Percentiles rank a stretch among this genome's conserved stretches.
phyloP scores from a whole-genome alignment of 108 stramenopile species.

The Cyclostephanos tholiformis region DNA sequence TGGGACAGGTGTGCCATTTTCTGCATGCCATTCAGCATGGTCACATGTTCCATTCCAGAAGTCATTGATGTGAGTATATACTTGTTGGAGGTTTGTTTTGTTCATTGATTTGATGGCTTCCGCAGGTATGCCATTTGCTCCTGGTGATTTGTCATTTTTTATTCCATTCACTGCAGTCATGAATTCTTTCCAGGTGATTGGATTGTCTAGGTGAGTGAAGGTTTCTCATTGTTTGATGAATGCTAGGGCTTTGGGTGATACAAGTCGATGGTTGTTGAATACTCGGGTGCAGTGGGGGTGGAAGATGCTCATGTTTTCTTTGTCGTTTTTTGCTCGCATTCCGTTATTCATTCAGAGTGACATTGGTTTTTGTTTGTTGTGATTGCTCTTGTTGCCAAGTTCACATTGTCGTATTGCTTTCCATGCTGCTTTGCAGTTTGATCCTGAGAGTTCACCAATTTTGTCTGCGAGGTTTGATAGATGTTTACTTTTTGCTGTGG shows the following conservation, averaged over 20 bases:
- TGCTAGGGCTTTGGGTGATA: background rate
- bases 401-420: background rate
- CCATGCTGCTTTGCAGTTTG: background rate
- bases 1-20: constrained; percentile 10
- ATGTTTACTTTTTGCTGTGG: no score
- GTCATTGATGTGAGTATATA: constrained; percentile 4
- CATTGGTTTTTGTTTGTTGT: background rate
- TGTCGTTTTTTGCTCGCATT: background rate
- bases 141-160: constrained; percentile 23
- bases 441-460: background rate
- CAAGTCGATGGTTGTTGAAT: background rate
- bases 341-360: background rate
- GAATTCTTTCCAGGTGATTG: constrained; percentile 22
- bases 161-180: constrained; percentile 15
- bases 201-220: background rate
- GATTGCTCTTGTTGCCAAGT: background rate
- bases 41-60: constrained; percentile 20
- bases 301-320: background rate
- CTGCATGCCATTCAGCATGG: constrained; percentile 18
- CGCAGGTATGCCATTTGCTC: constrained; percentile 8
- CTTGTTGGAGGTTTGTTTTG: background rate
- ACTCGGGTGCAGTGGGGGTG: background rate
- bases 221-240: background rate
- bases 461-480: background rate
- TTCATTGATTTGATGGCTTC: constrained; percentile 24